These are phyloP conservation scores for Plantago ovata DNA, from an alignment of 257 asterid genomes.

Conservation along the genomic window DNA sequence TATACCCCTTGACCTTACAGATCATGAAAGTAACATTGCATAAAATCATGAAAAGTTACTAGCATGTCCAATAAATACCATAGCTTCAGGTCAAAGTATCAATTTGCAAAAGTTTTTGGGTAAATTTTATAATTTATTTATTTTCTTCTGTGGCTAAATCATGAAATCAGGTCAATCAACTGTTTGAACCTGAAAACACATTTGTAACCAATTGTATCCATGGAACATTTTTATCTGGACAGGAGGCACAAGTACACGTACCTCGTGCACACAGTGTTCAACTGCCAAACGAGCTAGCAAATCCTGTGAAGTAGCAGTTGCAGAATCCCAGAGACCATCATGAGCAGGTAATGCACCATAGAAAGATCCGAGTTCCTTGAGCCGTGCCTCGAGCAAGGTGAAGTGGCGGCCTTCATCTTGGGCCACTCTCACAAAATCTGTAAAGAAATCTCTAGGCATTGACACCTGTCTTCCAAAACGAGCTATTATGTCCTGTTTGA, in stretches of 20 bases:
- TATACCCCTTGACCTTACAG: no score
- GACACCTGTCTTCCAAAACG: constrained; percentile 82
- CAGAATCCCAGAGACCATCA: constrained; percentile 99
- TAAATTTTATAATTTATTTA: no score
- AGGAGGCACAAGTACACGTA: constrained; percentile 16
- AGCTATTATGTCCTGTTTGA: constrained; percentile 75
- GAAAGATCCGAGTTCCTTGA: constrained; percentile 76
- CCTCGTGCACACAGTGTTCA: constrained; percentile 99
- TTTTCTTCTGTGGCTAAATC: no score
- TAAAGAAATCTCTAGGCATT: constrained; percentile 88
- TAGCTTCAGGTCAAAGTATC: no score
- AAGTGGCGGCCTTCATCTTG: constrained; percentile 98
- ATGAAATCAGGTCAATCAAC: no score
- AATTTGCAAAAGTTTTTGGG: no score
- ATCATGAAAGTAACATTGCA: no score
- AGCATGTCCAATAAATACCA: no score
- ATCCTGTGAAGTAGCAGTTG: constrained; percentile 76
- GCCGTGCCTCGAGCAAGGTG: constrained; percentile 72
- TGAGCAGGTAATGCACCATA: constrained; percentile 96
- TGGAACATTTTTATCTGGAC: constrained; percentile 12
- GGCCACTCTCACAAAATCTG: constrained; percentile 93
- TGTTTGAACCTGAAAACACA: not conserved
- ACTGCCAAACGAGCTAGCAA: constrained; percentile 78
- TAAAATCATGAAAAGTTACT: no score
- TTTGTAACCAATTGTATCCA: not conserved